These are phyloP conservation scores for Zopfia rhizophila DNA, from an alignment of 2,329 filamentous ascomycete genomes.

Conservation along the genomic window DNA sequence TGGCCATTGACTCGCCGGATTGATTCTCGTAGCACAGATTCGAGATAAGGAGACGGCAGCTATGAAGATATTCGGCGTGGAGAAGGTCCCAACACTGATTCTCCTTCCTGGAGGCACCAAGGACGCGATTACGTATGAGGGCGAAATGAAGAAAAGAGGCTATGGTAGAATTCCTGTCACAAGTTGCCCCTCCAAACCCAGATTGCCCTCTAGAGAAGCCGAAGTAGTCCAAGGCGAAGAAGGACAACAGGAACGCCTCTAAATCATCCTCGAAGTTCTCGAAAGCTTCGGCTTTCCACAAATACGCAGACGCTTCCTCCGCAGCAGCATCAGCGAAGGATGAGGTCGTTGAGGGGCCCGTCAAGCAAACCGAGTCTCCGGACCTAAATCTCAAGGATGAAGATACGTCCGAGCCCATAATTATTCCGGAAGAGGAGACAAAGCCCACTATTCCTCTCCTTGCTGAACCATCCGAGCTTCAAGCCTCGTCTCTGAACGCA, in stretches of 20 bases:
- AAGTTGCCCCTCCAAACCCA: slow-evolving; percentile 81
- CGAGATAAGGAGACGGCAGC: slow-evolving; percentile 80
- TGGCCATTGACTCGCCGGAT: slow-evolving; percentile 89
- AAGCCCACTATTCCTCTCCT: slow-evolving; percentile 73
- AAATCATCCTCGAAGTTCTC: slow-evolving; percentile 62
- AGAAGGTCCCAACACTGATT: slow-evolving; percentile 81
- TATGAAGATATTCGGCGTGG: slow-evolving; percentile 78
- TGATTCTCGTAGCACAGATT: slow-evolving; percentile 82
- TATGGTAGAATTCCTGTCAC: slow-evolving; percentile 83
- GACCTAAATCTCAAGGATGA: slow-evolving; percentile 59
- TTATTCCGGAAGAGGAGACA: slow-evolving; percentile 64
- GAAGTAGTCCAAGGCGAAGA: slow-evolving; percentile 55
- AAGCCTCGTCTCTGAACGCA: slow-evolving; percentile 75
- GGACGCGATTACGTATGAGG: slow-evolving; percentile 78
- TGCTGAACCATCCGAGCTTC: slow-evolving; percentile 70
- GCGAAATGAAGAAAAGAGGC: slow-evolving; percentile 87
- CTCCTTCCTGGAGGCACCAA: slow-evolving; percentile 78
- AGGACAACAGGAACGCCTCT: slow-evolving; percentile 52
- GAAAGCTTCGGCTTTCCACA: slow-evolving; percentile 63
- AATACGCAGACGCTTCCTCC: slow-evolving; percentile 59
- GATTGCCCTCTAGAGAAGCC: slow-evolving; percentile 69
- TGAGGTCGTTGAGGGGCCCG: slow-evolving; percentile 60
- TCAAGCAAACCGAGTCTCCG: slow-evolving; percentile 65
- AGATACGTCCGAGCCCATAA: slow-evolving; percentile 58
- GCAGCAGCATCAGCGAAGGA: slow-evolving; percentile 60